phyloP scores from a whole-genome alignment of 192 early-diverging fungal species.

The Coemansia sp. region DNA sequence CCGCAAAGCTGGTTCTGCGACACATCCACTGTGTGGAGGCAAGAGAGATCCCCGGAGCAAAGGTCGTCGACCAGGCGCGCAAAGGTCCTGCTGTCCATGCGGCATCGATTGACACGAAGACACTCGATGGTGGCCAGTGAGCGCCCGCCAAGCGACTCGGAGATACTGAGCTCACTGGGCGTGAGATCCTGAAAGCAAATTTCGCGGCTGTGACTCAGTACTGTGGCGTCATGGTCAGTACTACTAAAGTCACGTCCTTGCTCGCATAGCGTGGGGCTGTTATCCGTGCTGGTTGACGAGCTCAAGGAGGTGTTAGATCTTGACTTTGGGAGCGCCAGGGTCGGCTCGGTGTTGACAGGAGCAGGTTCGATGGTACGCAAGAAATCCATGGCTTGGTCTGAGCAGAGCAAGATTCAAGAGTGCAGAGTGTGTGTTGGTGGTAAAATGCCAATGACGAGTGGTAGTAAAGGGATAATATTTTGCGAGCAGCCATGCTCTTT shows the following conservation, averaged over 20 bases:
- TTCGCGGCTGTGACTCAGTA: conserved; percentile 33
- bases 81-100: conserved; percentile 36
- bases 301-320: conserved; percentile 15
- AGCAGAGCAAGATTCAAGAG: background rate
- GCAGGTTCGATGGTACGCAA: background rate
- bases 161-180: conserved; percentile 31
- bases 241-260: background rate
- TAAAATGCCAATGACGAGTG: background rate
- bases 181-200: conserved; percentile 33
- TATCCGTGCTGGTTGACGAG: conserved; percentile 13
- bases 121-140: conserved; percentile 41
- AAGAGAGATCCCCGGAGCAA: conserved; percentile 20
- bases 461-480: background rate
- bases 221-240: background rate
- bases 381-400: background rate
- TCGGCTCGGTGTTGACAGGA: background rate
- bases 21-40: conserved; percentile 39
- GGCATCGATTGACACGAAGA: conserved; percentile 50
- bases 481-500: background rate
- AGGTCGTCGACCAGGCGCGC: conserved; percentile 31
- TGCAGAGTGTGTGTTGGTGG: background rate
- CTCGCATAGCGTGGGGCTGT: conserved; percentile 38
- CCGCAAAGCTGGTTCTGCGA: conserved; percentile 48
- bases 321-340: conserved; percentile 21
- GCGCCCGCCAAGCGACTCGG: conserved; percentile 33